phyloP scores from a whole-genome alignment of 441 rosid genomes.

The Manihot esculenta region DNA sequence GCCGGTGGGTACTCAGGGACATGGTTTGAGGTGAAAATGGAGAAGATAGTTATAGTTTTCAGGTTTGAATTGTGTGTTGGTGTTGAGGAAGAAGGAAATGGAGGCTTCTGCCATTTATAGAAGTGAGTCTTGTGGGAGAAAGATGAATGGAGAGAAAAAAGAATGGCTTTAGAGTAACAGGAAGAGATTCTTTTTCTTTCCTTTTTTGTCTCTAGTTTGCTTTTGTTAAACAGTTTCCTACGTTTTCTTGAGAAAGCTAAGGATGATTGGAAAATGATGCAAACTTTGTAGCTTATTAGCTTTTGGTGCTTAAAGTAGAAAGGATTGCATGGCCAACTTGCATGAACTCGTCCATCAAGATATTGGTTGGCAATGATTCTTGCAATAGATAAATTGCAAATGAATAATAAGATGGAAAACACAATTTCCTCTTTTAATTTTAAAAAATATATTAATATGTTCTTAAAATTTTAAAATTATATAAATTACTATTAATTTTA shows the following conservation, averaged over 20 bases:
- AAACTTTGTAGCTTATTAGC: background rate
- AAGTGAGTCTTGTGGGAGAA: background rate
- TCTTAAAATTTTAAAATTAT: no score
- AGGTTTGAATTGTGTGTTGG: background rate
- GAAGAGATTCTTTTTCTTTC: slow-evolving; percentile 31
- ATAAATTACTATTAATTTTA: no score
- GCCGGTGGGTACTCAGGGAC: slow-evolving; percentile 40
- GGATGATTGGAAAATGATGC: slow-evolving; percentile 27
- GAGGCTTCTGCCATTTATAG: background rate
- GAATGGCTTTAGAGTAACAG: slow-evolving; percentile 28
- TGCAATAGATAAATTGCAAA: no score
- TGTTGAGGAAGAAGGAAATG: slow-evolving; percentile 13
- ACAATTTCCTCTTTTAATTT: no score
- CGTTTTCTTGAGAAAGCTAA: slow-evolving; percentile 25
- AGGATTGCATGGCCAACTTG: background rate
- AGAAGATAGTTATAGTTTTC: background rate
- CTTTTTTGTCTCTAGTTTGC: background rate
- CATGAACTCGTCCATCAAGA: no score
- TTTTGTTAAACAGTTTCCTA: slow-evolving; percentile 10
- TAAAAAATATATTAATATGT: no score
- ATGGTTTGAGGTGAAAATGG: slow-evolving; percentile 17
- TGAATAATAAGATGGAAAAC: no score
- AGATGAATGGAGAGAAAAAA: slow-evolving; percentile 17
- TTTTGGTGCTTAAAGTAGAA: background rate
- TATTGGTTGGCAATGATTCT: no score